Conservation (phyloP, 306 rosid species). For the Vigna radiata region DNA sequence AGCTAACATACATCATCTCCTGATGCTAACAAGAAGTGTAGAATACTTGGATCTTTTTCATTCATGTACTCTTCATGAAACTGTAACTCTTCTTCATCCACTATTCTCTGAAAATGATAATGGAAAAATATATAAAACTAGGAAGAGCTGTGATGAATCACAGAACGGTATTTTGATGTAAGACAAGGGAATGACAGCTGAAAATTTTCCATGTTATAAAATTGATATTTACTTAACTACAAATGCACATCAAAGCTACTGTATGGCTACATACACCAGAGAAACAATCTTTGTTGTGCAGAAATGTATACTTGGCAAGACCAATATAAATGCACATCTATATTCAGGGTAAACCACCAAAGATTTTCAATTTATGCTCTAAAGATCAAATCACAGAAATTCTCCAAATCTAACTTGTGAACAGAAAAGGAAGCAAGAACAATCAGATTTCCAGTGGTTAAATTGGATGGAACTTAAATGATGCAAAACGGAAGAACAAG, state of each 20-base stretch:
- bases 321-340: conserved; percentile 5
- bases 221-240: conserved; percentile 13
- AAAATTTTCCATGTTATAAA: conserved; percentile 10
- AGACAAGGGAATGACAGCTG: conserved; percentile 9
- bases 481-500: neutral
- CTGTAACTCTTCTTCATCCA: conserved; percentile 96
- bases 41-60: conserved; percentile 96
- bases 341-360: neutral
- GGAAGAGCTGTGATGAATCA: conserved; percentile 38
- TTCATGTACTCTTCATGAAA: conserved; percentile 96
- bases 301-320: neutral
- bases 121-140: conserved; percentile 14
- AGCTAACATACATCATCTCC: conserved; percentile 84
- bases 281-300: conserved; percentile 13
- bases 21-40: conserved; percentile 93
- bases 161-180: conserved; percentile 31
- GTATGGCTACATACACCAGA: conserved; percentile 30
- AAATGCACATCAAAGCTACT: conserved; percentile 16
- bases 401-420: conserved; percentile 2
- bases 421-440: conserved; percentile 21
- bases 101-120: conserved; percentile 81
- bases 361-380: neutral
- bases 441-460: conserved; percentile 18
- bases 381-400: neutral
- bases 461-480: neutral